phyloP scores from a whole-genome alignment of 495 filamentous ascomycete genomes.

The Diplogelasinospora grovesii region DNA sequence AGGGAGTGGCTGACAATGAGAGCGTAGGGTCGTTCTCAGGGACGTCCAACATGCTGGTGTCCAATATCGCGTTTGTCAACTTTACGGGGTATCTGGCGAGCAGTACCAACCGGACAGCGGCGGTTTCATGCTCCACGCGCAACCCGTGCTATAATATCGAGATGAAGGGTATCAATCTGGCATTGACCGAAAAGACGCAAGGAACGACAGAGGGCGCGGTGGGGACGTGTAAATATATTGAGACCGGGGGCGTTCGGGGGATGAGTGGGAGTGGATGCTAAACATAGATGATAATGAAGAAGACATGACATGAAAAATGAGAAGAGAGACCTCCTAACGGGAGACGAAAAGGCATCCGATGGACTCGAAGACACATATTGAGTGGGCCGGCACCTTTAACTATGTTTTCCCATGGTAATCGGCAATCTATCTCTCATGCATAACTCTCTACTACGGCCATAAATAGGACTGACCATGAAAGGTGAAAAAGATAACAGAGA shows the following conservation, averaged over 20 bases:
- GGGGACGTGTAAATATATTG: conserved; percentile 37
- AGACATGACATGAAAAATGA: background rate
- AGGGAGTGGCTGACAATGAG: too few species aligned
- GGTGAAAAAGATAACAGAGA: too few species aligned
- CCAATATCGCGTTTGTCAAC: conserved; percentile 46
- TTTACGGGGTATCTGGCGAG: conserved; percentile 43
- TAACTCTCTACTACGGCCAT: too few species aligned
- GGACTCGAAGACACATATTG: too few species aligned
- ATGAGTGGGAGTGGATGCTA: conserved; percentile 17
- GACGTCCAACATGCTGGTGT: conserved; percentile 44
- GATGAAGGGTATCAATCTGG: conserved; percentile 36
- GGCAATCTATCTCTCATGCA: too few species aligned
- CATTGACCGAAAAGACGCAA: conserved; percentile 22
- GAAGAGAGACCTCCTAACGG: too few species aligned
- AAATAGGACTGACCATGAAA: too few species aligned
- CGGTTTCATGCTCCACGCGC: conserved; percentile 39
- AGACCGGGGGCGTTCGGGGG: conserved; percentile 30
- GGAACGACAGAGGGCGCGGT: conserved; percentile 18
- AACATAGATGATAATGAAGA: conserved; percentile 2
- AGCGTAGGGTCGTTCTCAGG: conserved; percentile 36
- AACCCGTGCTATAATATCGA: conserved; percentile 46
- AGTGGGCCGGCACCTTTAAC: too few species aligned
- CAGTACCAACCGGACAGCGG: conserved; percentile 23
- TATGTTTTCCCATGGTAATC: too few species aligned
- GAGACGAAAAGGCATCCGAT: too few species aligned